A percentile compares a stretch with the other conserved stretches of the same genome.
Conservation (phyloP, 805 yeast genomes). For the Metschnikowia lochheadii region DNA sequence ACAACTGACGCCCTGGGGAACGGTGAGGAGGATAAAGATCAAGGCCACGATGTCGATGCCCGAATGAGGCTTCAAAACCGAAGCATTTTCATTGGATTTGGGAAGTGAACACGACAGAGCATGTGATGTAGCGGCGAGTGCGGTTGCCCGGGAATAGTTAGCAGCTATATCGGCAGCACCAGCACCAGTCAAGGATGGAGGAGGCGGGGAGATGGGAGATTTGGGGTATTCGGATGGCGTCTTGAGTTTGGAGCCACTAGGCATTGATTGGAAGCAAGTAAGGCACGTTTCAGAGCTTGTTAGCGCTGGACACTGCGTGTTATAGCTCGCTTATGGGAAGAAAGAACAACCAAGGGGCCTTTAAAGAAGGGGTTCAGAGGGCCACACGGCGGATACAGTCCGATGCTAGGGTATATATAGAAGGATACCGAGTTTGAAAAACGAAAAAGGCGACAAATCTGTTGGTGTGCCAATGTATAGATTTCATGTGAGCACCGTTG, state of each 20-base stretch:
- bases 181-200: conserved; percentile 8
- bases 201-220: conserved; percentile 10
- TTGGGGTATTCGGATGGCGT: conserved; percentile 2
- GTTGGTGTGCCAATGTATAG: neutral
- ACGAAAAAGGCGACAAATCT: neutral
- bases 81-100: neutral
- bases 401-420: neutral
- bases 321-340: neutral
- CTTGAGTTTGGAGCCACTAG: conserved; percentile 5
- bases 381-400: neutral
- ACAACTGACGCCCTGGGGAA: conserved; percentile 27
- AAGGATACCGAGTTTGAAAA: neutral
- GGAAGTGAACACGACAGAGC: neutral
- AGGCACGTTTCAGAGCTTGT: neutral
- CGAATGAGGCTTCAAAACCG: conserved; percentile 11
- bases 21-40: conserved; percentile 24
- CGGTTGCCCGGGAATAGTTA: conserved; percentile 1
- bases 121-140: conserved; percentile 4
- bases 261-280: conserved; percentile 6
- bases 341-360: neutral
- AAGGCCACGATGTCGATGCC: conserved; percentile 31
- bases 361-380: neutral
- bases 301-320: neutral
- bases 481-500: conserved; percentile 3
- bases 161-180: conserved; percentile 12